Percentiles rank a stretch among this genome's conserved stretches.
Conservation (phyloP, 1,139 yeast species). For the Yamadazyma songkhlaensis region DNA sequence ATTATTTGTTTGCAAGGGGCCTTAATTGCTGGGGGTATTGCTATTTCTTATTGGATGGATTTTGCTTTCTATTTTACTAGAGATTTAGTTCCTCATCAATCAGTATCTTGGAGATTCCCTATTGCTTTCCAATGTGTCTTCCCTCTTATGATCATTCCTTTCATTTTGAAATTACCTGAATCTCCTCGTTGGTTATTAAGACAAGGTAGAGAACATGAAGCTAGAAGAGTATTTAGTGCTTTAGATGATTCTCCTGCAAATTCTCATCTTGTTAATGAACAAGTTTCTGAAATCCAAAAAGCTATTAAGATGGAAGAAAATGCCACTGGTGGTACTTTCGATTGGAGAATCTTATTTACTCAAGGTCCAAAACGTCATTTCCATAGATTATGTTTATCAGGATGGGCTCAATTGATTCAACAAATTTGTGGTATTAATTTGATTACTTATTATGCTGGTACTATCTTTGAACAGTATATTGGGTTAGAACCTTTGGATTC, state of each 20-base stretch:
- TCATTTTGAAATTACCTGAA: slow-evolving; percentile 42
- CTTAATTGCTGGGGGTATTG: slow-evolving; percentile 37
- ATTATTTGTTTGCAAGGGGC: slow-evolving; percentile 36
- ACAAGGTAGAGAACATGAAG: slow-evolving; percentile 43
- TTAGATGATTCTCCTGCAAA: slow-evolving; percentile 34
- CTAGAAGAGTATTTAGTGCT: slow-evolving; percentile 45
- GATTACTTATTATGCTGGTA: slow-evolving; percentile 41
- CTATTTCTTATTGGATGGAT: slow-evolving; percentile 44
- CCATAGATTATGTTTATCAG: slow-evolving; percentile 46
- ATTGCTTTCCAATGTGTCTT: slow-evolving; percentile 43
- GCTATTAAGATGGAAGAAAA: slow-evolving; percentile 26
- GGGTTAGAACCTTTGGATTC: slow-evolving; percentile 38
- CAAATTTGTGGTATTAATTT: slow-evolving; percentile 43
- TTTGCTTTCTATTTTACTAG: slow-evolving; percentile 40
- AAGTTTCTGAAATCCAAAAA: slow-evolving; percentile 29
- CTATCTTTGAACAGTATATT: slow-evolving; percentile 41
- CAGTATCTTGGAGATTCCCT: slow-evolving; percentile 45
- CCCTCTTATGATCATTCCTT: slow-evolving; percentile 27
- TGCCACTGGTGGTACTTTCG: slow-evolving; percentile 22
- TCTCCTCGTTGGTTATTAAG: slow-evolving; percentile 50
- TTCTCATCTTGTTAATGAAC: slow-evolving; percentile 23
- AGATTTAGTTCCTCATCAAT: slow-evolving; percentile 11
- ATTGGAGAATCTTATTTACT: slow-evolving; percentile 24
- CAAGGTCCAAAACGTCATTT: slow-evolving; percentile 46
- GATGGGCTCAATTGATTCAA: slow-evolving; percentile 45